phyloP scores from a whole-genome alignment of 2,329 filamentous ascomycete species.

The Clarireedia monteithiana region DNA sequence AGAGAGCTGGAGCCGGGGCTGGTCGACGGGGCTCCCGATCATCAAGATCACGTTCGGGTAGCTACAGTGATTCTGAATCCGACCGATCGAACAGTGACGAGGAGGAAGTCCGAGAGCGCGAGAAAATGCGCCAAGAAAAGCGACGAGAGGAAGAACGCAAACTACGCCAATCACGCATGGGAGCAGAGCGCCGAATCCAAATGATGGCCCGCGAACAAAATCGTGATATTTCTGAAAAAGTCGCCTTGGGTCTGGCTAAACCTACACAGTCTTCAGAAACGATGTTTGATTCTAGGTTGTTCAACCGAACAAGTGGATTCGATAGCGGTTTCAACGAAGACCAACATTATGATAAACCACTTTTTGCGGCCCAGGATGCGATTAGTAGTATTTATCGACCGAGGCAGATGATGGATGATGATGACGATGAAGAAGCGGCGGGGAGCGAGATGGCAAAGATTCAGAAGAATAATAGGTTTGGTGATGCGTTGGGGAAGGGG shows the following conservation, averaged over 20 bases:
- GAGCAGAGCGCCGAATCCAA: slow-evolving; percentile 82
- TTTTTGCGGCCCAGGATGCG: slow-evolving; percentile 92
- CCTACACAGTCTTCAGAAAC: slow-evolving; percentile 85
- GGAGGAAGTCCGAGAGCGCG: slow-evolving; percentile 65
- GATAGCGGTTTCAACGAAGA: slow-evolving; percentile 94
- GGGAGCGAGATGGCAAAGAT: slow-evolving; percentile 83
- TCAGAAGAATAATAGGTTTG: slow-evolving; percentile 72
- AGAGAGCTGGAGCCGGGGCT: slow-evolving; percentile 50
- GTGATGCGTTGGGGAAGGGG: slow-evolving; percentile 76
- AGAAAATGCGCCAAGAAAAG: slow-evolving; percentile 68
- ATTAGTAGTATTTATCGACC: slow-evolving; percentile 92
- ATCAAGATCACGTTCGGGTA: slow-evolving; percentile 36
- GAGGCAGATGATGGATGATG: slow-evolving; percentile 64
- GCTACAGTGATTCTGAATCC: slow-evolving; percentile 45
- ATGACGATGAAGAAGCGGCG: slow-evolving; percentile 70
- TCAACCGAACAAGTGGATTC: slow-evolving; percentile 90
- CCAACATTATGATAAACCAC: slow-evolving; percentile 91
- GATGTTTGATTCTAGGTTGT: slow-evolving; percentile 95
- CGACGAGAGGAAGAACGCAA: slow-evolving; percentile 81
- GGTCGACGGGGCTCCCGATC: slow-evolving; percentile 35
- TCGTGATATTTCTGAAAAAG: slow-evolving; percentile 94
- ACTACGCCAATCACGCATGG: slow-evolving; percentile 90
- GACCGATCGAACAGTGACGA: slow-evolving; percentile 40
- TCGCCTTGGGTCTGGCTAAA: slow-evolving; percentile 88
- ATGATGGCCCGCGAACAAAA: slow-evolving; percentile 93